phyloP scores from a whole-genome alignment of 2,329 filamentous ascomycete genomes.

The Xylariaceae sp. region DNA sequence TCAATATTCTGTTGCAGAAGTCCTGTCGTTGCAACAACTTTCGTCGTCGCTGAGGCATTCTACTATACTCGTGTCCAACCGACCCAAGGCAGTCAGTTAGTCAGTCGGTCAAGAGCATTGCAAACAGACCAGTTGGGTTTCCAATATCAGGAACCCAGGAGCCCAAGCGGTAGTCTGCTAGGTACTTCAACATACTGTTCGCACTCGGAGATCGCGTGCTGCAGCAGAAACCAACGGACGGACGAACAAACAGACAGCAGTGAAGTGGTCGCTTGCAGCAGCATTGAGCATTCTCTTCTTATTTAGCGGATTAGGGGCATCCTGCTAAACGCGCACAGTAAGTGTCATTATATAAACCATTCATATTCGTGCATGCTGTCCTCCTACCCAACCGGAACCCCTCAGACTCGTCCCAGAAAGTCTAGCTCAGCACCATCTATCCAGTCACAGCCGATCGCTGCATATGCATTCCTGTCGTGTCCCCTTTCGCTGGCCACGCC shows the following conservation, averaged over 20 bases:
- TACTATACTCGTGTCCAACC: background rate
- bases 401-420: constrained; percentile 23
- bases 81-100: background rate
- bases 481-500: constrained; percentile 37
- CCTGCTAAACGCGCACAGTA: constrained; percentile 35
- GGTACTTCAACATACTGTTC: background rate
- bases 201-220: background rate
- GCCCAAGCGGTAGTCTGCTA: no score
- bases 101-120: background rate
- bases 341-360: constrained; percentile 10
- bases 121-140: background rate
- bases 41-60: background rate
- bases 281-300: constrained; percentile 29
- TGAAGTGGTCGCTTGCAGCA: constrained; percentile 3
- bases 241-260: background rate
- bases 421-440: constrained; percentile 20
- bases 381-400: constrained; percentile 27
- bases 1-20: no score
- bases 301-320: constrained; percentile 34
- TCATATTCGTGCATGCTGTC: constrained; percentile 22
- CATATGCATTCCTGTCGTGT: constrained; percentile 43
- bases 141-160: background rate
- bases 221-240: constrained; percentile 19
- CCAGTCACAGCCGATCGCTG: constrained; percentile 39
- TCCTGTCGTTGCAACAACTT: background rate